Percentiles rank a stretch among this genome's conserved stretches.
phyloP scores from a whole-genome alignment of 371 early-diverging fungal species.

The Syncephalis fuscata region DNA sequence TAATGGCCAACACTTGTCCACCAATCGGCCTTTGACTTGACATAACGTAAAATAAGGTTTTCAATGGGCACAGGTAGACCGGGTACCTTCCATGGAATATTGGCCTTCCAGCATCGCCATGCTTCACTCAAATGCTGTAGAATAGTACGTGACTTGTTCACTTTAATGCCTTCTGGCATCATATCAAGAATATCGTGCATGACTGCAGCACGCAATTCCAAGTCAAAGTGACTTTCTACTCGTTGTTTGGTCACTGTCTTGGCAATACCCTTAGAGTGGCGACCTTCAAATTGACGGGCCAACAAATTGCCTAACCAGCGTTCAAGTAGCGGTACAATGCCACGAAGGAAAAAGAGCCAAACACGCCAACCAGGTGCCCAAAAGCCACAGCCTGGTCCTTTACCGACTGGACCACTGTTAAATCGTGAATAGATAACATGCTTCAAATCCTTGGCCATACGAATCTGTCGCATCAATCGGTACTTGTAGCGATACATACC shows the following conservation, averaged over 20 bases:
- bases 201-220: constrained; percentile 93
- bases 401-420: constrained; percentile 93
- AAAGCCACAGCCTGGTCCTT: constrained; percentile 95
- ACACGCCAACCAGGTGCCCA: constrained; percentile 99
- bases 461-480: constrained; percentile 94
- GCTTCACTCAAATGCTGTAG: constrained; percentile 96
- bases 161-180: constrained; percentile 96
- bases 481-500: constrained; percentile 99
- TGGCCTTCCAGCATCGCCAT: constrained; percentile 97
- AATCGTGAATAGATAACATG: constrained; percentile 88
- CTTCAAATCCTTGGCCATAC: constrained; percentile 81
- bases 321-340: constrained; percentile 93
- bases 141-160: constrained; percentile 89
- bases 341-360: constrained; percentile 98
- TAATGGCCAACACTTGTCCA: constrained; percentile 97
- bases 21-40: constrained; percentile 98
- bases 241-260: constrained; percentile 98
- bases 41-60: constrained; percentile 96
- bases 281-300: constrained; percentile 97
- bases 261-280: constrained; percentile 91
- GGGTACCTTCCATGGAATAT: constrained; percentile 97
- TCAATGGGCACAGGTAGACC: constrained; percentile 95
- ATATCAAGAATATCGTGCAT: constrained; percentile 95
- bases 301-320: constrained; percentile 96
- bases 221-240: constrained; percentile 95